A percentile compares a stretch with the other conserved stretches of the same genome.
Evolutionary conservation across 192 early-diverging fungal genomes (phyloP).

Genomic region (Phycomyces blakesleeanus): DNA sequence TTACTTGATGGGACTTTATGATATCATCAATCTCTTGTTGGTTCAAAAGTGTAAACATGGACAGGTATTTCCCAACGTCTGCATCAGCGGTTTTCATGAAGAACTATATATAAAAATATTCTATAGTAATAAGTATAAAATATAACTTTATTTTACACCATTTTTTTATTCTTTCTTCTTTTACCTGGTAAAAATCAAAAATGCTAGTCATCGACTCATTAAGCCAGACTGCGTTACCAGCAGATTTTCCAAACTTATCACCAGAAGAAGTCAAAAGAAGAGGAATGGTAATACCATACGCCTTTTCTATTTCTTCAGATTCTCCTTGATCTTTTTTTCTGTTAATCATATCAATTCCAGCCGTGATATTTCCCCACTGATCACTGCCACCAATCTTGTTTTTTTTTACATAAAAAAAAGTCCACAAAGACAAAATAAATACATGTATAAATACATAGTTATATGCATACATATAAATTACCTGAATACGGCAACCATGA

Average conservation of each 20-base stretch:
- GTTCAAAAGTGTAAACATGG: constrained; percentile 79
- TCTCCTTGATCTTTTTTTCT: background rate
- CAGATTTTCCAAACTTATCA: constrained; percentile 97
- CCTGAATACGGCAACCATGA: constrained; percentile 64
- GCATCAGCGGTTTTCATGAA: constrained; percentile 82
- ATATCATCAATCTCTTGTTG: constrained; percentile 53
- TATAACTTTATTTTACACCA: no score
- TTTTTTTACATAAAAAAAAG: no score
- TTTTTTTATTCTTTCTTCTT: no score
- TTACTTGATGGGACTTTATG: constrained; percentile 65
- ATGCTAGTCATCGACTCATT: constrained; percentile 71
- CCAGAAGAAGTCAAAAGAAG: constrained; percentile 82
- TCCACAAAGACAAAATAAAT: no score
- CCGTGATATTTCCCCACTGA: constrained; percentile 97
- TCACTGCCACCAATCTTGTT: constrained; percentile 90
- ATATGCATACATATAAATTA: constrained; percentile 16
- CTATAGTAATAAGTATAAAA: background rate
- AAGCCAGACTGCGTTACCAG: constrained; percentile 95
- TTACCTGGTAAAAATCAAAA: constrained; percentile 92
- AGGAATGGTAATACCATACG: constrained; percentile 85
- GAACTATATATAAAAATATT: constrained; percentile 54
- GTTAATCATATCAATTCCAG: constrained; percentile 89
- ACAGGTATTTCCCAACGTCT: constrained; percentile 72
- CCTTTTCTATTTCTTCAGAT: constrained; percentile 25
- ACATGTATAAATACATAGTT: background rate